phyloP scores from a whole-genome alignment of 2,329 filamentous ascomycete genomes.

The Leptosphaerulina australis region DNA sequence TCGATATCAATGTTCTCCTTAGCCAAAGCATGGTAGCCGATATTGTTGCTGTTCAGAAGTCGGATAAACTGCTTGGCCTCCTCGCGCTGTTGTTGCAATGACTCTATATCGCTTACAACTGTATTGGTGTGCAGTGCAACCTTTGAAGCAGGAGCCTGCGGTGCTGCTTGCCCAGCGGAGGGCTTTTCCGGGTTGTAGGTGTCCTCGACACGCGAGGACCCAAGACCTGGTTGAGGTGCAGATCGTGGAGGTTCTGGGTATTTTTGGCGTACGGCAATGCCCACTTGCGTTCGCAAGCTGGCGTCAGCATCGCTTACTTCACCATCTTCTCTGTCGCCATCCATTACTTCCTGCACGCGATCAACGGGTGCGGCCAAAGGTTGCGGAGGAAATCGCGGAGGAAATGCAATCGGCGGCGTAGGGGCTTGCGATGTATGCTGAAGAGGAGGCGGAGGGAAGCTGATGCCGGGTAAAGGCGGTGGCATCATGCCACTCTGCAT shows the following conservation, averaged over 20 bases:
- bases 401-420: conserved; percentile 23
- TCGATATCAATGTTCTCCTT: conserved; percentile 37
- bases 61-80: conserved; percentile 47
- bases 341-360: conserved; percentile 39
- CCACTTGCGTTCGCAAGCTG: conserved; percentile 19
- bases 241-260: conserved; percentile 32
- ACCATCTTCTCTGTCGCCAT: conserved; percentile 69
- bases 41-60: conserved; percentile 61
- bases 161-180: conserved; percentile 21
- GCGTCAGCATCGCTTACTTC: conserved; percentile 69
- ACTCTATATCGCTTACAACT: conserved; percentile 13
- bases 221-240: conserved; percentile 20
- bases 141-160: conserved; percentile 5
- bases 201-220: conserved; percentile 9
- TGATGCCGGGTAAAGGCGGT: conserved; percentile 29
- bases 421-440: conserved; percentile 29
- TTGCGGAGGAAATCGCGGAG: conserved; percentile 18
- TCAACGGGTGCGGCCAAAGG: conserved; percentile 24
- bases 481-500: conserved; percentile 26
- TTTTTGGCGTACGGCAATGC: conserved; percentile 12
- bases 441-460: conserved; percentile 27
- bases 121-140: conserved; percentile 8
- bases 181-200: conserved; percentile 29
- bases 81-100: conserved; percentile 35
- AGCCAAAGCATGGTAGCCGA: conserved; percentile 72